Evolutionary conservation across 352 stramenopile species (phyloP).

Genomic region (Pythium inflatum): DNA sequence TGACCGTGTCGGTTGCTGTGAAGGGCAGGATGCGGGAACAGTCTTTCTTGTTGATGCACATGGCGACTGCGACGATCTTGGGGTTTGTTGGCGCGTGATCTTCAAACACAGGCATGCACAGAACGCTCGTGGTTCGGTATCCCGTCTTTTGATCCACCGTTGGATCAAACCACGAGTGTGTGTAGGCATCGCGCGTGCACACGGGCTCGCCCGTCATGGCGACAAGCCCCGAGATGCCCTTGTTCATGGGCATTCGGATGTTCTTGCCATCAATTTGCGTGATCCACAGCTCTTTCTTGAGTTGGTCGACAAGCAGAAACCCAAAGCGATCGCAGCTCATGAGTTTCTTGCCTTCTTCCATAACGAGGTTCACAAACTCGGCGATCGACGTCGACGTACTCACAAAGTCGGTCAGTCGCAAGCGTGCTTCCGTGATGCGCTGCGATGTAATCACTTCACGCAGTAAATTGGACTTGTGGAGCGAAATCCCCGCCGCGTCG

Average conservation of each 20-base stretch:
- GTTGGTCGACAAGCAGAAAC: conserved; percentile 69
- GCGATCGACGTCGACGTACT: conserved; percentile 60
- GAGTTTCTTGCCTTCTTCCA: conserved; percentile 74
- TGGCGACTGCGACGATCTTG: conserved; percentile 70
- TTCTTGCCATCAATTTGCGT: conserved; percentile 41
- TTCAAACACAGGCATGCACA: conserved; percentile 78
- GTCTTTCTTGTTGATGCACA: conserved; percentile 93
- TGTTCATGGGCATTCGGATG: conserved; percentile 69
- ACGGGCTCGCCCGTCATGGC: conserved; percentile 59
- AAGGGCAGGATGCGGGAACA: conserved; percentile 72
- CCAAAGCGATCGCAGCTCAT: conserved; percentile 79
- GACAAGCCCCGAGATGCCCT: conserved; percentile 68
- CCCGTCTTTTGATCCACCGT: conserved; percentile 73
- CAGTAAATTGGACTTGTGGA: conserved; percentile 73
- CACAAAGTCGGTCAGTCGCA: conserved; percentile 70
- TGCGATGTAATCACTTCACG: conserved; percentile 74
- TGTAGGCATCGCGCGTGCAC: conserved; percentile 72
- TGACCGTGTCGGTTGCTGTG: conserved; percentile 54
- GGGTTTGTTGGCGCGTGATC: conserved; percentile 47
- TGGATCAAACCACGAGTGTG: conserved; percentile 71
- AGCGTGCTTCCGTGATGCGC: conserved; percentile 65
- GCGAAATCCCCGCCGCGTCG: conserved; percentile 64
- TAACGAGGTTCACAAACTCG: conserved; percentile 69
- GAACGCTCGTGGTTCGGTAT: conserved; percentile 73
- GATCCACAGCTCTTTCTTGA: conserved; percentile 83